Conservation (phyloP, 2,329 filamentous ascomycete species). For the Fusarium tupiense region DNA sequence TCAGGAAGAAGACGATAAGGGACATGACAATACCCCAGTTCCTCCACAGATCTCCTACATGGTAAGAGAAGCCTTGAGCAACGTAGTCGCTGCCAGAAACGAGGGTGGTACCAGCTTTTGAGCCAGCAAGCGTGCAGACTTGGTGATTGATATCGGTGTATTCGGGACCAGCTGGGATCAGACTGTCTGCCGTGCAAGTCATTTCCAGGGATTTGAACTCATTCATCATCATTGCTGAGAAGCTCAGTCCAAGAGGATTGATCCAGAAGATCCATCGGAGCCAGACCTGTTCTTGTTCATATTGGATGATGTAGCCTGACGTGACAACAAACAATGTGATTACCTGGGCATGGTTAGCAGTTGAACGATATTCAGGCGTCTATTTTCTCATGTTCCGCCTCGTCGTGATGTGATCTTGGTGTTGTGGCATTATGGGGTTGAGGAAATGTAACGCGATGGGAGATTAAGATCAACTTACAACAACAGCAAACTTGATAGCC, state of each 20-base stretch:
- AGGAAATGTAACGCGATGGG: too few relatives aligned
- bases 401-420: too few relatives aligned
- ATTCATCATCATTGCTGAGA: conserved; percentile 85
- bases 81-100: conserved; percentile 78
- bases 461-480: conserved; percentile 55
- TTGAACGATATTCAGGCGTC: background rate
- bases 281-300: conserved; percentile 78
- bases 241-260: conserved; percentile 78
- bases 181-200: conserved; percentile 71
- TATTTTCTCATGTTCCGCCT: too few relatives aligned
- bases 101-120: conserved; percentile 68
- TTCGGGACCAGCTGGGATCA: conserved; percentile 76
- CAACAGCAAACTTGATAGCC: conserved; percentile 82
- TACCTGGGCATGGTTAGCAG: background rate
- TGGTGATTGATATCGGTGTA: conserved; percentile 79
- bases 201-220: conserved; percentile 79
- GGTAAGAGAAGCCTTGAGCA: conserved; percentile 73
- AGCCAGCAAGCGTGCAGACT: conserved; percentile 83
- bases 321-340: conserved; percentile 87
- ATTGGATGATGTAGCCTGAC: conserved; percentile 85
- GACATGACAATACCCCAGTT: conserved; percentile 84
- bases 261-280: conserved; percentile 83
- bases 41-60: conserved; percentile 76
- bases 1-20: conserved; percentile 79
- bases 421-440: too few relatives aligned